phyloP scores from a whole-genome alignment of 1,139 yeast genomes.

The Ogataea hybrid region DNA sequence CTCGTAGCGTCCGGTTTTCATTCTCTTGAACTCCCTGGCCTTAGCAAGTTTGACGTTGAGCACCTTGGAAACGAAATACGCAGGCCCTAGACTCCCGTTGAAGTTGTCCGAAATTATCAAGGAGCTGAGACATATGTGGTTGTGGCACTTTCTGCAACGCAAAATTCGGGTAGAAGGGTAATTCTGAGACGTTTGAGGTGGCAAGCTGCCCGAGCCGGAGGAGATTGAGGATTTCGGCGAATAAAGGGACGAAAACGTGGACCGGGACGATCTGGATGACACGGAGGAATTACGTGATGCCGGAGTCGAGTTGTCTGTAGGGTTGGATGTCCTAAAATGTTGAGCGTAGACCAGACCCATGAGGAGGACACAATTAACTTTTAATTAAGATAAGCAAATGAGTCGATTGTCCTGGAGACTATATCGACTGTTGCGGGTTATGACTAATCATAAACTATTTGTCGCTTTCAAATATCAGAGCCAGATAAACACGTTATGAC shows the following conservation, averaged over 20 bases:
- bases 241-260: conserved; percentile 1
- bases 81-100: conserved; percentile 51
- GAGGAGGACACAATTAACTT: not conserved
- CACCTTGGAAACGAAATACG: conserved; percentile 48
- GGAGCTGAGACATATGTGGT: conserved; percentile 49
- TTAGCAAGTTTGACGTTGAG: conserved; percentile 41
- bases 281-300: not conserved
- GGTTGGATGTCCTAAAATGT: conserved; percentile 21
- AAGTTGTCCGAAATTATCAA: conserved; percentile 50
- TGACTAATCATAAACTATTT: not conserved
- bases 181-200: conserved; percentile 1
- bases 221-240: conserved; percentile 14
- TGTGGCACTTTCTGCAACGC: conserved; percentile 50
- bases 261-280: not conserved
- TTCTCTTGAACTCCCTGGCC: conserved; percentile 36
- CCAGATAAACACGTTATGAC: too few relatives aligned
- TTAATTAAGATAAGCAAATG: conserved; percentile 5
- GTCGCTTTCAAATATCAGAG: not conserved
- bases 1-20: conserved; percentile 71
- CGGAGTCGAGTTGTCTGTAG: not conserved
- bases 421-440: not conserved
- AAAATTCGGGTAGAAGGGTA: conserved; percentile 31
- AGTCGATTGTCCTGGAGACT: conserved; percentile 5
- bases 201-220: conserved; percentile 8
- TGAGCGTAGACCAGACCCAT: conserved; percentile 31